Evolutionary conservation across 306 rosid species (phyloP), one percentile per base, ranked within the genome.

Genomic region (Clitoria ternatea): DNA sequence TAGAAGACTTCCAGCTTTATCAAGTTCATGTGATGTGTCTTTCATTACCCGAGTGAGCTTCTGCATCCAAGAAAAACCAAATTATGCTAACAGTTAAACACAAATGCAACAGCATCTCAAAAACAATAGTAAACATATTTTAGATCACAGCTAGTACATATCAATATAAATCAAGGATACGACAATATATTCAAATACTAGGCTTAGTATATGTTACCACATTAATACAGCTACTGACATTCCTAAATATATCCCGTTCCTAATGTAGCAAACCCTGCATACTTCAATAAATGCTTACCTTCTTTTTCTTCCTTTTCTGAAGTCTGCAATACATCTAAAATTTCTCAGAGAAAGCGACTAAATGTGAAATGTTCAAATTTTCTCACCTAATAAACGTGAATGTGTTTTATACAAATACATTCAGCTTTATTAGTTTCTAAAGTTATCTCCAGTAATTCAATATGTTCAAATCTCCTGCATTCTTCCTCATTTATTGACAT

Each of bases 31-130:
- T 18, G 83, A 37, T 20, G 68, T 52, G 39, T 76, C 80, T 70
- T 85, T 88, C 50, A 61, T 79, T 74, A 76, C 81, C 77, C 64
- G 84, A 68, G 83, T 66, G 74, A 74, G 70, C 77, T 82, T 90
- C 97, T 87, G 89, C 85, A 77, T 57, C 40, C 82, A 76, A 71
- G 27, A 23, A 19, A 64, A 82, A 74, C 72, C 29, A 69, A 82
- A 69, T 48, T 8, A 49, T 32, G 70, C 32, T 22, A 39, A 69
- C 23, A 62, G 6, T 18, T 66, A 56, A 70, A 42, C 13, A 26
- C 33, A 74, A 67, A 29, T 56, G 73, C 44, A 71, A 10, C 63
- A 74, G 65, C n/a, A 15, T 32, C 80, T 29, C 64, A 82, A 57
- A 62, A 77, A 59, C 27, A 62, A 56, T 55, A 27, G 15, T 53